Base-by-base conservation (phyloP, 2,329 filamentous ascomycete species). In the Orbilia blumenaviensis region DNA sequence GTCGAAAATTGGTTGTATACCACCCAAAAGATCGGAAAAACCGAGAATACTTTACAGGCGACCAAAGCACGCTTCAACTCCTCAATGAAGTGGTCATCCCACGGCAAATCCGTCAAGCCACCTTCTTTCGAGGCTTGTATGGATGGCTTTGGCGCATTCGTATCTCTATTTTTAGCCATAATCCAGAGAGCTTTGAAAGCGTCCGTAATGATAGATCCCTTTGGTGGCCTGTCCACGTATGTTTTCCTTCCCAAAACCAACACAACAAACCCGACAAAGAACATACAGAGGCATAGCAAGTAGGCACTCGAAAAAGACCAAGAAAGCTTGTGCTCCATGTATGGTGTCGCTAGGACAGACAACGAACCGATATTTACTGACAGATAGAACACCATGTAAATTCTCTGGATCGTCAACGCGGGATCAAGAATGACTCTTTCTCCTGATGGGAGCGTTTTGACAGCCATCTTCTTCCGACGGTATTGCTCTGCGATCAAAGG, bases 331-430 rank as follows among this genome's bases (percentile, higher is more conserved):
- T 87, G 84, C 82, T 93, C 91, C 84, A 92, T 86, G 81, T 88
- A 89, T 0, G 88, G 88, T 0, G 89, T 92, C 5, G 87, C 89
- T 78, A 92, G 86, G 64, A 88, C 84, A 0, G 88, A 91, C 5
- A 93, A 84, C 1, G 89, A 88, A n/a, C 90, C 91, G 14, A 93
- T 79, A 82, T 93, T 92, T 81, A 92, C 92, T 83, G 88, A 90
- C 81, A 86, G 86, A 83, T 92, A 92, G 84, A 92, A 92, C 80
- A 92, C 87, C 88, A 89, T 91, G 84, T 91, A 92, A 77, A 92
- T 88, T 54, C 89, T 86, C 80, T 90, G 88, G 77, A 89, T 87
- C 0, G 90, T 92, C 66, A 91, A 84, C 41, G 87, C 85, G 0
- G 89, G 89, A 79, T 92, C 89, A 25, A 91, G 86, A 78, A 92